These are phyloP conservation scores for Spirogloea muscicola DNA, from an alignment of 139 green algal genomes.

Conservation along the genomic window DNA sequence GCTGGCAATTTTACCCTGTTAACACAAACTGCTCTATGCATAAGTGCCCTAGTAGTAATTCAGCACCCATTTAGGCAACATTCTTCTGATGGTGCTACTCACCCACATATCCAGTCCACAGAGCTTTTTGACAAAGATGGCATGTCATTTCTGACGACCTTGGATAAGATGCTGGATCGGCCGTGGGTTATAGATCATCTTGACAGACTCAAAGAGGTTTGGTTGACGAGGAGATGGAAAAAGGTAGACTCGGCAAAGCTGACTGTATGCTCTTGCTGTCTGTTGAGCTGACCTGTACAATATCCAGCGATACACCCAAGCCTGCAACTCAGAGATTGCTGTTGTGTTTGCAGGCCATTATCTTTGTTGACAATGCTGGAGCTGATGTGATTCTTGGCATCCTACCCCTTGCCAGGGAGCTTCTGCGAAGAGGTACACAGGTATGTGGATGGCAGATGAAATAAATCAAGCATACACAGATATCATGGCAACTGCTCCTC, in stretches of 20 bases:
- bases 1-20: no score
- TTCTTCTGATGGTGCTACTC: no score
- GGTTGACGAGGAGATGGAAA: conserved; percentile 12
- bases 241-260: neutral
- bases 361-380: conserved; percentile 90
- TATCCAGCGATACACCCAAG: no score
- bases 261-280: neutral
- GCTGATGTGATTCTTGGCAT: conserved; percentile 78
- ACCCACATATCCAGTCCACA: conserved; percentile 36
- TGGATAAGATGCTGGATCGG: conserved; percentile 55
- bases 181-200: conserved; percentile 83
- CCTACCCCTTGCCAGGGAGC: conserved; percentile 77
- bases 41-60: no score
- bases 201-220: conserved; percentile 51
- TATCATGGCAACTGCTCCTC: no score
- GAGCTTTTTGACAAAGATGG: conserved; percentile 29
- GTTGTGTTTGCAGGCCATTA: conserved; percentile 59
- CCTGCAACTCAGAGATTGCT: no score
- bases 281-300: no score
- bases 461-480: no score
- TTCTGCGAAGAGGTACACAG: conserved; percentile 61
- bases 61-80: no score
- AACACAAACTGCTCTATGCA: no score
- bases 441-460: no score
- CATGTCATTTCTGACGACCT: conserved; percentile 30